phyloP scores from a whole-genome alignment of 2,329 filamentous ascomycete genomes.

The Colletotrichum sp. region DNA sequence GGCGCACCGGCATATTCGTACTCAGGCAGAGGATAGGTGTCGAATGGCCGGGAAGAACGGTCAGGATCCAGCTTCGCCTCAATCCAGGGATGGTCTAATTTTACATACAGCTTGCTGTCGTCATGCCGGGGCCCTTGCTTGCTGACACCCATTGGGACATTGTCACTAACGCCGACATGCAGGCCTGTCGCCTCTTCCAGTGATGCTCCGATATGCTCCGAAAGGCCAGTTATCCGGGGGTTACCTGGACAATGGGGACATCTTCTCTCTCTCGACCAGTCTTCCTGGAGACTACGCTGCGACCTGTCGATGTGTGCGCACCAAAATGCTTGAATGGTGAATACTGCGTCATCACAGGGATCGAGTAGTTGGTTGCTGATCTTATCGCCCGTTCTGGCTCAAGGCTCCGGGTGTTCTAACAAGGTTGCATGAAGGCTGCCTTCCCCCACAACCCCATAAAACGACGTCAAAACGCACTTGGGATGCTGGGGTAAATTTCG shows the following conservation, averaged over 20 bases:
- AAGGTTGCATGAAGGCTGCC: conserved; percentile 18
- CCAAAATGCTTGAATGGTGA: neutral
- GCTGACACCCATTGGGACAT: neutral
- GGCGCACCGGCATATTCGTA: neutral
- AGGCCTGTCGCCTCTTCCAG: neutral
- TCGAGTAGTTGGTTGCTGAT: neutral
- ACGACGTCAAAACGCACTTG: conserved; percentile 18
- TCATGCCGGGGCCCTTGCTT: neutral
- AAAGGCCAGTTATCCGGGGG: neutral
- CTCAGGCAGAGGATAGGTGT: neutral
- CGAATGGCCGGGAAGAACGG: neutral
- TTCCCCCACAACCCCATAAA: conserved; percentile 23
- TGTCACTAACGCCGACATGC: neutral
- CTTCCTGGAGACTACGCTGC: neutral
- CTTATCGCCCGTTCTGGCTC: neutral
- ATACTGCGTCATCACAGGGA: conserved; percentile 3
- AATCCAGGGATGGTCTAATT: conserved; percentile 8
- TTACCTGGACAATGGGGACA: neutral
- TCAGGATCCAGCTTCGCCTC: conserved; percentile 13
- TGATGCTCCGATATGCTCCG: neutral
- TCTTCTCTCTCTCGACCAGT: neutral
- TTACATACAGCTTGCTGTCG: neutral
- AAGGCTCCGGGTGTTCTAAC: conserved; percentile 7
- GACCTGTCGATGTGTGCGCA: neutral
- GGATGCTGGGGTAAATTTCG: conserved; percentile 12